Conservation (phyloP, 345 rosid genomes). For the Punica granatum region DNA sequence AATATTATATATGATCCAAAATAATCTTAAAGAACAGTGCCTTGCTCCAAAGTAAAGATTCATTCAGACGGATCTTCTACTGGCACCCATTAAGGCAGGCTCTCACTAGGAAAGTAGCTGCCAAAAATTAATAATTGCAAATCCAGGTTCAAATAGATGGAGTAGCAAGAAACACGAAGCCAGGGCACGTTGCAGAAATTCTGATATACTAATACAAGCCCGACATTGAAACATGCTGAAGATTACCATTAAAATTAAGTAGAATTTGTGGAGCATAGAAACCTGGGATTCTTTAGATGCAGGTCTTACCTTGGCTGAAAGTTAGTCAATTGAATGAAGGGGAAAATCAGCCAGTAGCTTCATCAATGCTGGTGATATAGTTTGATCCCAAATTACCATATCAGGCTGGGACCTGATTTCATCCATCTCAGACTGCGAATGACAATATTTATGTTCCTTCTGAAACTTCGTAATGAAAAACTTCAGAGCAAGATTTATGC, state of each 20-base stretch:
- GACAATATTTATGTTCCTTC: slow-evolving; percentile 12
- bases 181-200: neutral
- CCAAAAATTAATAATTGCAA: too few relatives aligned
- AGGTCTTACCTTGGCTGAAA: slow-evolving; percentile 43
- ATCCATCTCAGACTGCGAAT: slow-evolving; percentile 3
- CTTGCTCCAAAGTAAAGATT: too few relatives aligned
- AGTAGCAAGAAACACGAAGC: neutral
- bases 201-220: too few relatives aligned
- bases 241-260: neutral
- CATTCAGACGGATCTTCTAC: too few relatives aligned
- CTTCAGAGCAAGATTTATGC: too few relatives aligned
- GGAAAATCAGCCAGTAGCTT: slow-evolving; percentile 58
- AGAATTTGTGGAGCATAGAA: neutral
- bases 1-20: too few relatives aligned
- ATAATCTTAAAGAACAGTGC: too few relatives aligned
- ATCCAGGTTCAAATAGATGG: neutral
- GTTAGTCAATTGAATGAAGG: slow-evolving; percentile 32
- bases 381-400: too few relatives aligned
- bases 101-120: too few relatives aligned
- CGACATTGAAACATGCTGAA: neutral
- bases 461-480: too few relatives aligned
- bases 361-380: too few relatives aligned
- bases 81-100: too few relatives aligned
- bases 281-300: neutral
- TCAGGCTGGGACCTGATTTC: slow-evolving; percentile 14